Evolutionary conservation across 306 rosid genomes (phyloP), one percentile per base, ranked within the genome.

Genomic region (Trichosanthes cucumerina): DNA sequence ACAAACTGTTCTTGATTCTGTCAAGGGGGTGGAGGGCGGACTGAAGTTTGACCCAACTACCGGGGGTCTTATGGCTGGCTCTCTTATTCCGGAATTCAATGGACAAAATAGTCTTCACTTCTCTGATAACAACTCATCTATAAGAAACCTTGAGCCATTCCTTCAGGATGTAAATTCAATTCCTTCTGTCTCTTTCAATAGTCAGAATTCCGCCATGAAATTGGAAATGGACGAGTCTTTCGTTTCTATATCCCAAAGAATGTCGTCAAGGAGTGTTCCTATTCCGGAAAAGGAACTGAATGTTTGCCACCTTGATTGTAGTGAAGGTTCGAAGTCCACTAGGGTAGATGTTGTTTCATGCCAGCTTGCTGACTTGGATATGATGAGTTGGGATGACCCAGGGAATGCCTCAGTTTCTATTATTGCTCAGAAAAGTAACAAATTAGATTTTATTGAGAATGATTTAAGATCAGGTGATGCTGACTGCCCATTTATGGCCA

Each of bases 1-100:
- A 80, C 96, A 86, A 70, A 87, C 85, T 3, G 93, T 91, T 79
- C 89, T 93, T 12, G 90, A 90, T 82, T 90, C 96, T 60, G 97
- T 93, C 68, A 85, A 88, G 79, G 97, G 97, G 63, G 91, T 90
- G 49, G 88, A 88, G 78, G 92, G 93, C 21, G 88, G 90, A 74
- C 79, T 93, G 80, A 89, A 93, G 84, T 90, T 88, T 80, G 93
- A 91, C 81, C 93, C 96, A 33, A 81, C 82, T 9, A 79, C 81
- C 58, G 96, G 91, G 43, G 85, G 85, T 1, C 88, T 93, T 80
- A 86, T 90, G 65, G 84, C 86, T 36, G 86, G 90, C 57, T 85
- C 96, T 64, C 62, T 84, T 80, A 78, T 81, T 73, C 86, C 79
- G 73, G 97, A 92, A 77, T 78, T 82, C 64, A 88, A 86, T 63